phyloP scores from a whole-genome alignment of 2,329 filamentous ascomycete species.

The Botrytis aclada region DNA sequence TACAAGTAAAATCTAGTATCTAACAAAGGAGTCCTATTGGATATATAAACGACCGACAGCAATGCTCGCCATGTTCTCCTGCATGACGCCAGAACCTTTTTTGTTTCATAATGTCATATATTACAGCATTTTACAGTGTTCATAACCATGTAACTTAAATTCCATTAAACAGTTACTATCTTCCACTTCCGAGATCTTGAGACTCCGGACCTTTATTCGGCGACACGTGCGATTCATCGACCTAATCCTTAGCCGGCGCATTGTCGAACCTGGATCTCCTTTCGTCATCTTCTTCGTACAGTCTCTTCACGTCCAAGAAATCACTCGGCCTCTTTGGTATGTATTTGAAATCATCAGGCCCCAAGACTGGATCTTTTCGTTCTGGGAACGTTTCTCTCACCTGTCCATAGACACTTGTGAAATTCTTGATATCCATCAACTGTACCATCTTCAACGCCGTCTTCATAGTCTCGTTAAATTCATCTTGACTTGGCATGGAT shows the following conservation, averaged over 20 bases:
- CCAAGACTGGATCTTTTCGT: neutral
- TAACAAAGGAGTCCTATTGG: neutral
- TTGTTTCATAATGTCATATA: neutral
- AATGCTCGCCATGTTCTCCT: neutral
- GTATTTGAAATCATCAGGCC: slow-evolving; percentile 7
- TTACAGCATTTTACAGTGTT: slow-evolving; percentile 1
- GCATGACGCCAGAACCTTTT: neutral
- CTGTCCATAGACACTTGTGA: neutral
- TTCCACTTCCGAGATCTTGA: neutral
- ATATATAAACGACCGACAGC: neutral
- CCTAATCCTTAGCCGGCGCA: neutral
- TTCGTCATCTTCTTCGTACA: neutral
- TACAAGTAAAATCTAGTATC: neutral
- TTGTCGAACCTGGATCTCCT: neutral
- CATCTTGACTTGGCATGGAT: slow-evolving; percentile 2
- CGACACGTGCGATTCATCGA: neutral
- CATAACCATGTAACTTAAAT: neutral
- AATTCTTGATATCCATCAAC: slow-evolving; percentile 9
- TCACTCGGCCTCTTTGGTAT: slow-evolving; percentile 12
- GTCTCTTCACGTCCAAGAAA: neutral
- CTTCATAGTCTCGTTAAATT: slow-evolving; percentile 25
- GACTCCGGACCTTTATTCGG: neutral
- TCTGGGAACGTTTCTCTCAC: slow-evolving; percentile 5
- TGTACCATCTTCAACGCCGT: slow-evolving; percentile 20
- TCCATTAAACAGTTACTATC: neutral